Evolutionary conservation across 179 eudicot species (phyloP).

Genomic region (Monotropa hypopitys): DNA sequence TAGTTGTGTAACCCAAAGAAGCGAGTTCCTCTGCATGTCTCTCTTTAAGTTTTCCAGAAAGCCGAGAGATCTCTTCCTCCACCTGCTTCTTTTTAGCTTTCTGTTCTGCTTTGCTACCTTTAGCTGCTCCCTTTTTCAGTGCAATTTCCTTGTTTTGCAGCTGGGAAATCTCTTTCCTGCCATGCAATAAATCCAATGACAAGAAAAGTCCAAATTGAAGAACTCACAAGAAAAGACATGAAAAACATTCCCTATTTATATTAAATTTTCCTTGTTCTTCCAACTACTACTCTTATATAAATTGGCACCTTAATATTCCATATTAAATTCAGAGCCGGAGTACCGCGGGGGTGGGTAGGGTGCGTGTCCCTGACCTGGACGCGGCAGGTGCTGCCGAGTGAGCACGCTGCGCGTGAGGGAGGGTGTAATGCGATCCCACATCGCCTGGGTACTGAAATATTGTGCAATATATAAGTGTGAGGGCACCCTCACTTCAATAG

Average conservation of each 20-base stretch:
- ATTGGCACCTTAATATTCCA: not conserved
- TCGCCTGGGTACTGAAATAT: no score
- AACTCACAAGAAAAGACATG: not conserved
- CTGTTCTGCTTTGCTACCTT: slow-evolving; percentile 96
- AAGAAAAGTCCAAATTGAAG: not conserved
- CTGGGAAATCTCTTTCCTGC: slow-evolving; percentile 64
- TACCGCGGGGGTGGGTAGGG: no score
- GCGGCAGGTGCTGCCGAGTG: no score
- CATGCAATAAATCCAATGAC: slow-evolving; percentile 1
- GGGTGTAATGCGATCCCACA: no score
- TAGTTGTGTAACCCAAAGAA: slow-evolving; percentile 43
- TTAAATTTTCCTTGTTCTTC: not conserved
- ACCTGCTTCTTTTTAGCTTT: slow-evolving; percentile 91
- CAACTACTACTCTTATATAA: not conserved
- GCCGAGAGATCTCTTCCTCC: slow-evolving; percentile 58
- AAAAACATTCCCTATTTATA: not conserved
- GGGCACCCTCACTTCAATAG: no score
- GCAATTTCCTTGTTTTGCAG: slow-evolving; percentile 78
- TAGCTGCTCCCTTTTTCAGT: slow-evolving; percentile 86
- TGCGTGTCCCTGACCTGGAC: no score
- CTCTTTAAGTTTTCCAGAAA: slow-evolving; percentile 60
- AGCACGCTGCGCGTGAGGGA: no score
- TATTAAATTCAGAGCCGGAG: no score
- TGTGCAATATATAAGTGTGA: no score
- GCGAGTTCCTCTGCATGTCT: slow-evolving; percentile 69